These are phyloP conservation scores for Antrodiella citrinella DNA, from an alignment of 768 basidiomycete species.

Conservation along the genomic window DNA sequence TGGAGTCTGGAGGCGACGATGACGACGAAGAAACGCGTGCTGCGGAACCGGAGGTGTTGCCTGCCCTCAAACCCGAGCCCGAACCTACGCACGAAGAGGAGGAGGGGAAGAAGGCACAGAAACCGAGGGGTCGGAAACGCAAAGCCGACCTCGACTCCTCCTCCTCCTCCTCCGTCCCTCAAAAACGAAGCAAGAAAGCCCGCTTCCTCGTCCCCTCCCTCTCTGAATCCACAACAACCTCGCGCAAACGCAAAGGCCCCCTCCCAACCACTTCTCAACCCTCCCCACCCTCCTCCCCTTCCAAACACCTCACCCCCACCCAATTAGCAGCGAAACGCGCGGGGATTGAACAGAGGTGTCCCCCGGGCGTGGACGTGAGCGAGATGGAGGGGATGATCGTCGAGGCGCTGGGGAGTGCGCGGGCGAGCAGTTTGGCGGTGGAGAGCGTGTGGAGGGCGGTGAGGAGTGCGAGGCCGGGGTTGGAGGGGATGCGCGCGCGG, in stretches of 20 bases:
- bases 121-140: constrained; percentile 1
- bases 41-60: neutral
- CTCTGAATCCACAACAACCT: neutral
- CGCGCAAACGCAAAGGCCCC: neutral
- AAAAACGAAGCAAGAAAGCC: neutral
- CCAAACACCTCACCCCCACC: neutral
- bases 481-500: constrained; percentile 20
- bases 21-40: neutral
- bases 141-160: too few species aligned
- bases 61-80: neutral
- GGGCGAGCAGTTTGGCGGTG: constrained; percentile 57
- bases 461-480: constrained; percentile 43
- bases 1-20: neutral
- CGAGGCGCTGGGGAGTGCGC: constrained; percentile 63
- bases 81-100: neutral
- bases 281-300: neutral
- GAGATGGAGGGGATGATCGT: constrained; percentile 62
- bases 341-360: neutral
- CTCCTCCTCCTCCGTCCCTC: too few species aligned
- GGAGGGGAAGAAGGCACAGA: neutral
- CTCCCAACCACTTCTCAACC: neutral
- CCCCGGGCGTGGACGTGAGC: constrained; percentile 1
- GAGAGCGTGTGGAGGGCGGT: constrained; percentile 45
- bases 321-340: neutral
- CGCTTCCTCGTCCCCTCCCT: neutral